These are phyloP conservation scores for Staphylotrichum longicolle DNA, from an alignment of 495 filamentous ascomycete species.

Conservation along the genomic window DNA sequence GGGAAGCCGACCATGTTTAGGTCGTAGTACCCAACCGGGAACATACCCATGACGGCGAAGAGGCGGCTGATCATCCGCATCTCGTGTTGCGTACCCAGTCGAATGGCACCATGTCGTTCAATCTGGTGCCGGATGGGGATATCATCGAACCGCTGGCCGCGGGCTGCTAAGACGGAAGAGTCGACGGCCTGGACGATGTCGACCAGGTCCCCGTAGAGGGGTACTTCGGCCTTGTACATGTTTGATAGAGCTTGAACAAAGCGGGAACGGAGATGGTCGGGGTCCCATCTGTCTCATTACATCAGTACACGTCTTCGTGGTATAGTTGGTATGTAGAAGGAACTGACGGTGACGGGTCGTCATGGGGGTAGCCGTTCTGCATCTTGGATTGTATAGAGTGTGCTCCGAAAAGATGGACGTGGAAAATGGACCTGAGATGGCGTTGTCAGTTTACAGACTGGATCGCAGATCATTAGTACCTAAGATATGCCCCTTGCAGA, in stretches of 20 bases:
- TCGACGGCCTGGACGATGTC: slow-evolving; percentile 39
- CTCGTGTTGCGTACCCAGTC: slow-evolving; percentile 42
- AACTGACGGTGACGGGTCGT: no score
- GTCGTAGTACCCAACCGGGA: slow-evolving; percentile 48
- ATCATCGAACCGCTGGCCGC: slow-evolving; percentile 8
- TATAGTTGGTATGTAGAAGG: no score
- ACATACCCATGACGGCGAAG: slow-evolving; percentile 45
- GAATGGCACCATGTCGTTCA: slow-evolving; percentile 47
- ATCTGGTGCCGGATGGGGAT: slow-evolving; percentile 36
- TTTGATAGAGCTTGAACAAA: slow-evolving; percentile 42
- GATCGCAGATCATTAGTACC: no score
- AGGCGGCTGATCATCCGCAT: slow-evolving; percentile 41
- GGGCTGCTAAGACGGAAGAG: slow-evolving; percentile 23
- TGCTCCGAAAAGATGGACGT: no score
- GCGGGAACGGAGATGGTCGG: slow-evolving; percentile 31
- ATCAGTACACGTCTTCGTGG: no score
- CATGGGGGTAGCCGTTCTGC: no score
- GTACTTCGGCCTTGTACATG: slow-evolving; percentile 45
- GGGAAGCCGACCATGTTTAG: slow-evolving; percentile 42
- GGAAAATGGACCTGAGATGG: no score
- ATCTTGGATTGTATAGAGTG: no score
- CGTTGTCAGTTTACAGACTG: no score
- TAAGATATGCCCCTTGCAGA: no score
- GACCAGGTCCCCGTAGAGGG: slow-evolving; percentile 41
- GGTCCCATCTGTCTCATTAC: slow-evolving; percentile 12